phyloP scores from a whole-genome alignment of 495 filamentous ascomycete species.

The Physcia stellaris region DNA sequence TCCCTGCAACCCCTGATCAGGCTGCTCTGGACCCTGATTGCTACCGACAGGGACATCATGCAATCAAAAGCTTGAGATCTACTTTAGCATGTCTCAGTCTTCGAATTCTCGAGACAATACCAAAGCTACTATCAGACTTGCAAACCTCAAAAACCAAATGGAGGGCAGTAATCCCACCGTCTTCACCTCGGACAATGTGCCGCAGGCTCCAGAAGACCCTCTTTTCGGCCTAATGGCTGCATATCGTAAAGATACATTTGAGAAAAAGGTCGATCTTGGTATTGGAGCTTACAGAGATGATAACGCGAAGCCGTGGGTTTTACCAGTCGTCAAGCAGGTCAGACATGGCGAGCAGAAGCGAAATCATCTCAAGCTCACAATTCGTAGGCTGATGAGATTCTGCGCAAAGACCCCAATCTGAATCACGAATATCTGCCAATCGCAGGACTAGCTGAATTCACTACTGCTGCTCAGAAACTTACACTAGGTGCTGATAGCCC shows the following conservation, averaged over 20 bases:
- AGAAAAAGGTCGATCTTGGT: slow-evolving; percentile 88
- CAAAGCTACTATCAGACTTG: slow-evolving; percentile 17
- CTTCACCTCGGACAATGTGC: slow-evolving; percentile 67
- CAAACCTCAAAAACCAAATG: slow-evolving; percentile 37
- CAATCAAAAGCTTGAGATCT: too few species aligned
- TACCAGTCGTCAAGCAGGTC: slow-evolving; percentile 95
- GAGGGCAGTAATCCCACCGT: slow-evolving; percentile 37
- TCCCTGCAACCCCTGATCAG: too few species aligned
- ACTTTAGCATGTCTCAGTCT: too few species aligned
- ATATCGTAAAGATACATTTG: slow-evolving; percentile 67
- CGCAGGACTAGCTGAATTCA: slow-evolving; percentile 72
- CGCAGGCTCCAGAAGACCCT: slow-evolving; percentile 87
- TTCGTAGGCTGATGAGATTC: slow-evolving; percentile 69
- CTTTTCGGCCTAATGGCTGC: slow-evolving; percentile 89
- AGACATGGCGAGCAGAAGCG: slow-evolving; percentile 2
- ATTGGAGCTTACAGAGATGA: slow-evolving; percentile 95
- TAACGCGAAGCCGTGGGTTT: slow-evolving; percentile 94
- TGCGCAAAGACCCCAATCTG: slow-evolving; percentile 73
- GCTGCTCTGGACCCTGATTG: too few species aligned
- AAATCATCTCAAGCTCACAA: not conserved
- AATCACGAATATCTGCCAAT: slow-evolving; percentile 99
- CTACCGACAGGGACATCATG: too few species aligned
- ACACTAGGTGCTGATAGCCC: slow-evolving; percentile 70
- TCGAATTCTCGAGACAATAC: too few species aligned
- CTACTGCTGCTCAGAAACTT: slow-evolving; percentile 75